These are phyloP conservation scores for Saccharomyces hybrid DNA, from an alignment of 1,139 yeast genomes.

Conservation along the genomic window DNA sequence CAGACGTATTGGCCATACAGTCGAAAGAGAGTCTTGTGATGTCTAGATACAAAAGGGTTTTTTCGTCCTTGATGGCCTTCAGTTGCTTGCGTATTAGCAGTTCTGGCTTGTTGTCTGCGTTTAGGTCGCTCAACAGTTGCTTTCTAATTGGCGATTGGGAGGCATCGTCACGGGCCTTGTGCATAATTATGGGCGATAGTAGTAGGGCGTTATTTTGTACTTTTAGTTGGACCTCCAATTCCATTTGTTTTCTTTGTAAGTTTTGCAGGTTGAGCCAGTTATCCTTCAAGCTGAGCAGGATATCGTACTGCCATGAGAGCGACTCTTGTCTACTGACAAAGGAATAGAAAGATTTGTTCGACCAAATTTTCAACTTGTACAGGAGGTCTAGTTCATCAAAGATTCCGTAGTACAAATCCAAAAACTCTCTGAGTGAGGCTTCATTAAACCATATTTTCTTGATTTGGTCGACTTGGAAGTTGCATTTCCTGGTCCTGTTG, in stretches of 20 bases:
- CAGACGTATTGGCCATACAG: conserved; percentile 38
- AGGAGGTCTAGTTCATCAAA: conserved; percentile 53
- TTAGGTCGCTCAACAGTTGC: conserved; percentile 29
- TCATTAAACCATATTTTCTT: conserved; percentile 35
- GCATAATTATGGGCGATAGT: conserved; percentile 16
- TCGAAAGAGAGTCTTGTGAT: conserved; percentile 36
- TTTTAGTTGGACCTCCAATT: conserved; percentile 33
- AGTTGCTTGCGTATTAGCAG: conserved; percentile 23
- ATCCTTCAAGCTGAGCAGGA: conserved; percentile 46
- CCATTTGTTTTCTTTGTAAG: conserved; percentile 37
- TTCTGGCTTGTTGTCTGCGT: conserved; percentile 13
- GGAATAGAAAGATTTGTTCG: conserved; percentile 33
- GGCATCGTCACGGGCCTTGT: conserved; percentile 1
- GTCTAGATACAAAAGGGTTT: conserved; percentile 32
- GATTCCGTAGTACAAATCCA: conserved; percentile 52
- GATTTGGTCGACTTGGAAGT: conserved; percentile 11
- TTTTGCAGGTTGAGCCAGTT: conserved; percentile 37
- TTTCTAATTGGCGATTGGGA: conserved; percentile 27
- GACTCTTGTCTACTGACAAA: conserved; percentile 47
- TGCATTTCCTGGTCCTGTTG: conserved; percentile 7
- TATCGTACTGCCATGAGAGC: conserved; percentile 58
- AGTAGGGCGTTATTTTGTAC: conserved; percentile 30
- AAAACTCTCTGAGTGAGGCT: conserved; percentile 40
- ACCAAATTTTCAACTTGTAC: conserved; percentile 46
- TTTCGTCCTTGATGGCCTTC: conserved; percentile 30